Evolutionary conservation across 345 rosid species (phyloP).

Genomic region (Camelina sativa): DNA sequence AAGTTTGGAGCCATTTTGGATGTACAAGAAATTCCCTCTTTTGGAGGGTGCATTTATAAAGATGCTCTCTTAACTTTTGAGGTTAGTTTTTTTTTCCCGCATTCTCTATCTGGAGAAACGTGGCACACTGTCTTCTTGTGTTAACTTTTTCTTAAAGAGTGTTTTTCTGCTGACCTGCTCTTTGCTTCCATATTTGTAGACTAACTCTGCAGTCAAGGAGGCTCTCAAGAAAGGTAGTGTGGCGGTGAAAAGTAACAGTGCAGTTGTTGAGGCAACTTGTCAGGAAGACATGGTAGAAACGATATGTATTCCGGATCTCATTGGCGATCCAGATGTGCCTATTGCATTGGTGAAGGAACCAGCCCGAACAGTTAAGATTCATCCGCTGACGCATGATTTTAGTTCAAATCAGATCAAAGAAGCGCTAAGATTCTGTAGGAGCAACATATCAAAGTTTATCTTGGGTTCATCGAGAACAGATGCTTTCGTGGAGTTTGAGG

Average conservation of each 20-base stretch:
- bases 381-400: slow-evolving; percentile 34
- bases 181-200: slow-evolving; percentile 40
- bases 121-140: slow-evolving; percentile 8
- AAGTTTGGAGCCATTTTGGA: slow-evolving; percentile 41
- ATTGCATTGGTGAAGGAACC: slow-evolving; percentile 50
- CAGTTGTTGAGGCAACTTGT: slow-evolving; percentile 43
- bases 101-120: not conserved
- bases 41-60: slow-evolving; percentile 39
- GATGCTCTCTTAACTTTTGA: slow-evolving; percentile 44
- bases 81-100: slow-evolving; percentile 23
- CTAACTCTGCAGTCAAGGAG: slow-evolving; percentile 33
- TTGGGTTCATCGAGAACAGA: slow-evolving; percentile 46
- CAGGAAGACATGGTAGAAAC: slow-evolving; percentile 29
- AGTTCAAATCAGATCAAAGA: slow-evolving; percentile 47
- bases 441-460: slow-evolving; percentile 41
- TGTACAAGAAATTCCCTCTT: slow-evolving; percentile 35
- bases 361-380: slow-evolving; percentile 45
- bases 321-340: slow-evolving; percentile 53
- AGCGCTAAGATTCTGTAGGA: slow-evolving; percentile 46
- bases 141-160: not conserved
- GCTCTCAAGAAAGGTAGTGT: slow-evolving; percentile 44
- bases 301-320: slow-evolving; percentile 46
- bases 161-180: slow-evolving; percentile 18
- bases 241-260: not conserved
- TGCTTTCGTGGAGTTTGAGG: slow-evolving; percentile 55